These are phyloP conservation scores for Catunica adiposa DNA, from an alignment of 2,329 filamentous ascomycete genomes.

Conservation along the genomic window DNA sequence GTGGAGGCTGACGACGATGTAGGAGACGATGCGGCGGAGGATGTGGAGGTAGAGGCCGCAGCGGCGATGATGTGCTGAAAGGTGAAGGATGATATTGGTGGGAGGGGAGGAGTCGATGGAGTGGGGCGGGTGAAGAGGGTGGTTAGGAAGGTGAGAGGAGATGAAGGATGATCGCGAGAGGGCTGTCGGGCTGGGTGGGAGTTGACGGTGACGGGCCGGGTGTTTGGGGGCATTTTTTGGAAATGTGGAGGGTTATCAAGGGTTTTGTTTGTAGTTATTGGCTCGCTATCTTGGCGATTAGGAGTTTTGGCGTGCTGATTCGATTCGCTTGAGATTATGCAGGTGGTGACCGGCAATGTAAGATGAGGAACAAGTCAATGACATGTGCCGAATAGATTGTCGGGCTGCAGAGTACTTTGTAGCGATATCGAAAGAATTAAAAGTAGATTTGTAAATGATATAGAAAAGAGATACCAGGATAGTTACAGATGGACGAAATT, in stretches of 20 bases:
- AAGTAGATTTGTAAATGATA: too few species aligned
- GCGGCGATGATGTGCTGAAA: background rate
- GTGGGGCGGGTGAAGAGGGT: background rate
- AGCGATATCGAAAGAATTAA: too few species aligned
- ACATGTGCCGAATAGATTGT: too few species aligned
- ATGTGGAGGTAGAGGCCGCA: slow-evolving; percentile 24
- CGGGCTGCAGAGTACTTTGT: too few species aligned
- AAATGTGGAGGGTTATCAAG: background rate
- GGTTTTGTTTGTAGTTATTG: background rate
- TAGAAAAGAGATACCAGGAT: too few species aligned
- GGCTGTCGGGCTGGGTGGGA: background rate
- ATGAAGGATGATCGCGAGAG: background rate
- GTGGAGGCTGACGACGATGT: background rate
- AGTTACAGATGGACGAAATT: too few species aligned
- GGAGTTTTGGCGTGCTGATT: background rate
- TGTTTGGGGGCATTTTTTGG: background rate
- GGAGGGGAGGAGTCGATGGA: background rate
- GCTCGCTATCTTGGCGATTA: background rate
- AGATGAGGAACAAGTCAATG: too few species aligned
- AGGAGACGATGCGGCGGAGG: slow-evolving; percentile 33
- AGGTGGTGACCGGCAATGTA: too few species aligned
- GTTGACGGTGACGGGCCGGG: background rate
- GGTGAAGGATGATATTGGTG: background rate
- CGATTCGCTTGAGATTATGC: too few species aligned
- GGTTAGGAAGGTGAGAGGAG: background rate